These are phyloP conservation scores for Chamaecrista fasciculata DNA, from an alignment of 306 rosid species.

Conservation along the genomic window DNA sequence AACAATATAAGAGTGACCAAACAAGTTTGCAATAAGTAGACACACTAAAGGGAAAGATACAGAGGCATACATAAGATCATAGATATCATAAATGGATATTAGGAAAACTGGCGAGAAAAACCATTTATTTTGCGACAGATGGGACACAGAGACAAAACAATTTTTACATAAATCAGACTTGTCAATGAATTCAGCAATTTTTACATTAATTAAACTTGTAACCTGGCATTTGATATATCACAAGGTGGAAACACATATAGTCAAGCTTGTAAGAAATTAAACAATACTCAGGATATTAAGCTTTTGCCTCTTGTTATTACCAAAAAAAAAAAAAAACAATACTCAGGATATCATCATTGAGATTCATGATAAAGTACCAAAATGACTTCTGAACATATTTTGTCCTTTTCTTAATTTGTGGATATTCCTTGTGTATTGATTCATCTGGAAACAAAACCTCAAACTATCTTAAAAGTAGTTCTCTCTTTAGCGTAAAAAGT, in stretches of 20 bases:
- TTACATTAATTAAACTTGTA: too few relatives aligned
- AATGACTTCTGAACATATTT: not conserved
- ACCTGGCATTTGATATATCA: too few relatives aligned
- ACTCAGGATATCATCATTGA: not conserved
- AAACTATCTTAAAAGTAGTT: constrained; percentile 6
- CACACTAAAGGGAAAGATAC: not conserved
- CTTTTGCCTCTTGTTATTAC: too few relatives aligned
- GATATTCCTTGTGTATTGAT: not conserved
- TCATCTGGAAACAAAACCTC: not conserved
- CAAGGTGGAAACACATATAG: too few relatives aligned
- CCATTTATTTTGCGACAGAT: constrained; percentile 14
- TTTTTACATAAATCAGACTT: too few relatives aligned
- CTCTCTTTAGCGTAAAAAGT: constrained; percentile 6
- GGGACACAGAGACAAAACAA: too few relatives aligned
- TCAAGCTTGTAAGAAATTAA: too few relatives aligned
- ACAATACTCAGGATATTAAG: too few relatives aligned
- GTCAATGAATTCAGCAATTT: too few relatives aligned
- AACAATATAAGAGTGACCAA: not conserved
- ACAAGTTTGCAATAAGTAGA: not conserved
- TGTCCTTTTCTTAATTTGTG: not conserved
- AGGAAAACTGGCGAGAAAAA: not conserved
- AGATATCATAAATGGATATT: not conserved
- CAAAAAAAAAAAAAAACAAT: not conserved
- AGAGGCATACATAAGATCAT: not conserved
- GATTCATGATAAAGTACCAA: not conserved